Evolutionary conservation across 768 basidiomycete species (phyloP).

Genomic region (Dentipellis sp.): DNA sequence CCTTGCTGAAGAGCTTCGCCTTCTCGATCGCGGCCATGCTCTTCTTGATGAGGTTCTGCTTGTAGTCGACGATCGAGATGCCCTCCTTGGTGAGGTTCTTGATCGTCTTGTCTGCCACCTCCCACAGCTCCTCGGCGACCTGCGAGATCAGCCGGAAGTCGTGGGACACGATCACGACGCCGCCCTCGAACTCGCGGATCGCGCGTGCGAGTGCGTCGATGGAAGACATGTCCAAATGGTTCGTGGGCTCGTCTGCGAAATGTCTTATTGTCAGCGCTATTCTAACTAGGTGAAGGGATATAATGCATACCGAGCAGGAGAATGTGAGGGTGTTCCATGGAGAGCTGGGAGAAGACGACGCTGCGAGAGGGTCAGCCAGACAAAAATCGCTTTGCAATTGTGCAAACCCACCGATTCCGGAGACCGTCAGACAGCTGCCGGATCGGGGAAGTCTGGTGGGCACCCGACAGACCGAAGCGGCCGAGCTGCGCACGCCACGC

Average conservation of each 20-base stretch:
- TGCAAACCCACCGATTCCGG: conserved; percentile 69
- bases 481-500: conserved; percentile 94
- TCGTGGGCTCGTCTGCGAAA: conserved; percentile 78
- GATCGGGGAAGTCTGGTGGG: conserved; percentile 92
- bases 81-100: conserved; percentile 86
- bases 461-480: conserved; percentile 88
- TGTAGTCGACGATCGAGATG: conserved; percentile 90
- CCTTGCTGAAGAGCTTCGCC: conserved; percentile 86
- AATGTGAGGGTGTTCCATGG: conserved; percentile 97
- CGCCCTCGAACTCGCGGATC: conserved; percentile 96
- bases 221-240: conserved; percentile 96
- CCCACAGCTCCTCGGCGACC: conserved; percentile 98
- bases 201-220: conserved; percentile 94
- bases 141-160: conserved; percentile 99
- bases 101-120: conserved; percentile 92
- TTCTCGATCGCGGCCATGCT: conserved; percentile 86
- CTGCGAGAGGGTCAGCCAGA: conserved; percentile 26
- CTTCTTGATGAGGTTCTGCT: conserved; percentile 73
- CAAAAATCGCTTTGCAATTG: neutral
- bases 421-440: conserved; percentile 92
- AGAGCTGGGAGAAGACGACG: conserved; percentile 92
- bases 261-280: neutral
- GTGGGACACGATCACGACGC: conserved; percentile 98
- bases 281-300: neutral
- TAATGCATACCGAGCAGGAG: conserved; percentile 60